Evolutionary conservation across 257 asterid species (phyloP), one percentile per base, ranked within the genome.

Genomic region (Verbascum thapsus): DNA sequence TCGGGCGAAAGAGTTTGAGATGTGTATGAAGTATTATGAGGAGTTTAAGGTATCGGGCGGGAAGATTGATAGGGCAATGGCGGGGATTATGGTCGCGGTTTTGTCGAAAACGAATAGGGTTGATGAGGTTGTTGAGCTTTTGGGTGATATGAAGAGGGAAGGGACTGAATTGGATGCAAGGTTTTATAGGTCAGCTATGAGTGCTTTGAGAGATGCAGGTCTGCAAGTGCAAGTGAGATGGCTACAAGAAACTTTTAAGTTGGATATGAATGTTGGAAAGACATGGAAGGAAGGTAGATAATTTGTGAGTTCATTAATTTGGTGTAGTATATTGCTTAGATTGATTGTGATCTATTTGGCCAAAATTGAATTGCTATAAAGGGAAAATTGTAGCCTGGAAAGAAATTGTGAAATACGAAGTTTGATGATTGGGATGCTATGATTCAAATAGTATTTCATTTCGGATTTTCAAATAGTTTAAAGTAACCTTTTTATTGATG

Each of bases 11-110:
- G 94, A 87, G 71, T 67, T 68, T 10, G 88, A 80, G 6, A 72
- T n/a, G 48, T 89, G 96, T 39, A 48, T 78, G 41, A 78, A 49
- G 15, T 83, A 74, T 41, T 89, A 75, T 13, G 72, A 70, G 57
- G 95, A 89, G 74, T 92, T 85, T 48, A 89, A 75, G 77, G 45
- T 73, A 0, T 82, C 74, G 0, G 96, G 96, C 0, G 97, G 84
- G 23, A 57, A 69, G 44, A 53, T 87, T 2, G 97, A 92, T 19
- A 72, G 69, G 70, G 95, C 95, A 5, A 77, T 92, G 96, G 96
- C 91, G 3, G 97, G 96, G 7, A 78, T 87, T 8, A 89, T 89
- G 96, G 91, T 92, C 7, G 77, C 89, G 3, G 91, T 92, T 6
- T 83, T 87, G 38, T 85, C 96, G 7, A 92, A 92, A 70, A 80